Percentiles rank a stretch among this genome's conserved stretches.
Evolutionary conservation across 768 basidiomycete species (phyloP).

Genomic region (Mrakia gelida): DNA sequence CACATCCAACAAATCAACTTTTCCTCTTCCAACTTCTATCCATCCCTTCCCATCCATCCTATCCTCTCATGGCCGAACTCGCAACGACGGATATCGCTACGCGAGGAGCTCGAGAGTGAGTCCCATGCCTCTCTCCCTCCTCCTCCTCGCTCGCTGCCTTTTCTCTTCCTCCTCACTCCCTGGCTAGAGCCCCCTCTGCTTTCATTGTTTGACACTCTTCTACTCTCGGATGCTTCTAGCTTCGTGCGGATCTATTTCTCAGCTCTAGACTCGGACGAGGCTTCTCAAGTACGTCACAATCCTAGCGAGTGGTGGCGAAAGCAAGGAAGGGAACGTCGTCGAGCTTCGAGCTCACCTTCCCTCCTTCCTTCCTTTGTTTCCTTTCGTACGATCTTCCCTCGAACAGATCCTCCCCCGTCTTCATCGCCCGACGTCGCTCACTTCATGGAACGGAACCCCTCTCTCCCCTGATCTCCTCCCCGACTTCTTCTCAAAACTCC

Average conservation of each 20-base stretch:
- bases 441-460: conserved; percentile 29
- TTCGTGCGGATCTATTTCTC: conserved; percentile 30
- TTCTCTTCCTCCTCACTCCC: background rate
- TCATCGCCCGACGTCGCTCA: conserved; percentile 16
- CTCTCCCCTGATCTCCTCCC: conserved; percentile 28
- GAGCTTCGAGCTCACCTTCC: background rate
- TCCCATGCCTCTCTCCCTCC: background rate
- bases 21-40: background rate
- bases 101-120: conserved; percentile 32
- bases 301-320: background rate
- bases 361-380: background rate
- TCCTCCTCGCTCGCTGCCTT: background rate
- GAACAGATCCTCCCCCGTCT: conserved; percentile 20
- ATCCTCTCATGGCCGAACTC: conserved; percentile 14
- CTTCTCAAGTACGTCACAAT: background rate
- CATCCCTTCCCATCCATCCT: background rate
- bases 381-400: background rate
- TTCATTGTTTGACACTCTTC: too few species aligned
- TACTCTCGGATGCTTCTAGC: conserved; percentile 2
- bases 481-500: conserved; percentile 25
- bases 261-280: conserved; percentile 23
- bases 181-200: background rate
- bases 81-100: conserved; percentile 30
- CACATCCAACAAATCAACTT: background rate
- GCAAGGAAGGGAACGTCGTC: too few species aligned